Conservation (phyloP, 2,329 filamentous ascomycete genomes). For the Ambrosiella xylebori region DNA sequence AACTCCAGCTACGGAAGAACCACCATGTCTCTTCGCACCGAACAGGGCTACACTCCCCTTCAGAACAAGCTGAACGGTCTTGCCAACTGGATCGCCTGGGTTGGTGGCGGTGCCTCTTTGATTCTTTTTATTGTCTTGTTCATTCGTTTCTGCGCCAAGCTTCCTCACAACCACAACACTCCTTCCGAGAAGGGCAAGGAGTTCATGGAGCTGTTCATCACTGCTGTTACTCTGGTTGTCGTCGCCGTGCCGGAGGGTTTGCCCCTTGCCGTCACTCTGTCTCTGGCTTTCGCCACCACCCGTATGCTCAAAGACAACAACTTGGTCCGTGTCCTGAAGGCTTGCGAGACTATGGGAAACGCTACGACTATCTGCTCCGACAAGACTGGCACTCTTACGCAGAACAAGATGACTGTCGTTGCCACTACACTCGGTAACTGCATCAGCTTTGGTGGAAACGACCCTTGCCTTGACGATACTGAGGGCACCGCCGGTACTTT, state of each 20-base stretch:
- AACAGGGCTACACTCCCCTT: constrained; percentile 34
- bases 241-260: constrained; percentile 51
- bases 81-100: constrained; percentile 22
- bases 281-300: constrained; percentile 51
- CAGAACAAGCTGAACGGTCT: constrained; percentile 33
- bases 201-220: constrained; percentile 48
- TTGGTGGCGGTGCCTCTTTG: constrained; percentile 47
- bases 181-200: constrained; percentile 38
- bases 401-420: constrained; percentile 61
- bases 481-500: not conserved
- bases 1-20: constrained; percentile 38
- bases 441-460: constrained; percentile 19
- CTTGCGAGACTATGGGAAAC: constrained; percentile 58
- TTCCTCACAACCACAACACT: constrained; percentile 32
- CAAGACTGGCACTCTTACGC: constrained; percentile 26
- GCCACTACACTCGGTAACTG: constrained; percentile 43
- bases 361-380: constrained; percentile 63
- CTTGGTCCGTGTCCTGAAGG: constrained; percentile 46
- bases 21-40: constrained; percentile 36
- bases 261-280: constrained; percentile 49
- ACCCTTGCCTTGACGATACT: constrained; percentile 3
- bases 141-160: constrained; percentile 54
- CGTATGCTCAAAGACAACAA: constrained; percentile 56
- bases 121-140: constrained; percentile 61
- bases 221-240: constrained; percentile 48